Base-by-base conservation (phyloP, 2,329 filamentous ascomycete genomes). In the Penicillium crustosum region DNA sequence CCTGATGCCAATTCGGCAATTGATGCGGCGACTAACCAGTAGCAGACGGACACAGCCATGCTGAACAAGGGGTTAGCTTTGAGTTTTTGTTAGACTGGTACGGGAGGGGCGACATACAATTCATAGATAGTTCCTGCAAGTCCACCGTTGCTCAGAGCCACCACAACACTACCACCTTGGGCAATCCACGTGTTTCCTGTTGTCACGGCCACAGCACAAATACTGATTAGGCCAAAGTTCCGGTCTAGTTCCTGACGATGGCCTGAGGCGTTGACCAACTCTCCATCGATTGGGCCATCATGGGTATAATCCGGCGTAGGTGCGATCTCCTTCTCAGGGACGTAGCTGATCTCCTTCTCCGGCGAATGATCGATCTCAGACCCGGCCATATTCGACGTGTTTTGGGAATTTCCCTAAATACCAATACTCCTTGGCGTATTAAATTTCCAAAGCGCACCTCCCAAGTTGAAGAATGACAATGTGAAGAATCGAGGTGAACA, bases 131-230 rank as follows among this genome's bases (percentile, higher is more conserved):
- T 81, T 15, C 84, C 84, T 0, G 85, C 81, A 0, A 84, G 82
- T 0, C 86, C 86, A 60, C 86, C 86, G 71, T 88, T 87, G 66
- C 77, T 81, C 59, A 86, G 79, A 23, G 83, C 82, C 43, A 81
- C 75, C 15, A 79, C 77, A 39, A 88, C 79, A 53, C 84, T 86
- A 13, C 85, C 85, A 53, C 84, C 86, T 58, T 87, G 74, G 6
- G 85, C 83, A 53, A 85, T 80, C 85, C 85, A 89, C 19, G 85
- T 85, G 65, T 86, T 87, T 70, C 86, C 85, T 25, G 86, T 83
- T 1, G 84, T 87, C 50, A 88, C 72, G 0, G 83, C 85, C 45
- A 85, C 78, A 25, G 83, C 84, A 51, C 84, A 83, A 42, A 87
- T 81, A 50, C 81, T 82, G 47, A 86, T 64, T 9, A 88, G 74